Percentiles rank a stretch among this genome's conserved stretches.
Conservation (phyloP, 306 rosid genomes). For the Cercis canadensis region DNA sequence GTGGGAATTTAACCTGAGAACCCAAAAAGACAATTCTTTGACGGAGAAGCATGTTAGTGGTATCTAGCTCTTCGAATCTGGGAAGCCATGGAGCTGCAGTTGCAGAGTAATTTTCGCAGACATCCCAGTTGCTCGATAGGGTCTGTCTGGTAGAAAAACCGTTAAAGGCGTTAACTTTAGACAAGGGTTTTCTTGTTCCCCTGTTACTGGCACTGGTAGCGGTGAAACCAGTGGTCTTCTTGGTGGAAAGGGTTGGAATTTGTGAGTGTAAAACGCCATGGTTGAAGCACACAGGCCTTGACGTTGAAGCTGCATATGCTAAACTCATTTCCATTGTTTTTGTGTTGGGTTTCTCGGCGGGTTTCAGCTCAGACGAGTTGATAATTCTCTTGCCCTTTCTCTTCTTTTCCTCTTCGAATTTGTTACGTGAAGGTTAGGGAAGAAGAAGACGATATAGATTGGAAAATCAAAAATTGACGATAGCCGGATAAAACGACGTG, state of each 20-base stretch:
- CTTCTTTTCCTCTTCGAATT: too few species aligned
- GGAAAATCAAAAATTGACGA: too few species aligned
- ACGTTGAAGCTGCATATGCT: constrained; percentile 51
- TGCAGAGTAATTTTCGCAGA: constrained; percentile 46
- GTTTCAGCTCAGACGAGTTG: too few species aligned
- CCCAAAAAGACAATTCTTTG: constrained; percentile 93
- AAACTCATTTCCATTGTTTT: constrained; percentile 59
- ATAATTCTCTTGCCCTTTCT: too few species aligned
- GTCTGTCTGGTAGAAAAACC: constrained; percentile 46
- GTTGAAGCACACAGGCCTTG: constrained; percentile 47
- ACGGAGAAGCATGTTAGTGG: constrained; percentile 89
- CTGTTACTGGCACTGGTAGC: constrained; percentile 1
- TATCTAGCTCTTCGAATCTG: constrained; percentile 84
- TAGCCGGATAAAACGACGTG: too few species aligned
- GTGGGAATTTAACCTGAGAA: constrained; percentile 63
- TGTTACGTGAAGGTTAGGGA: too few species aligned
- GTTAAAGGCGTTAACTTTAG: constrained; percentile 45
- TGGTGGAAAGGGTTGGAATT: constrained; percentile 37
- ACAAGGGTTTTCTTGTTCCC: constrained; percentile 38
- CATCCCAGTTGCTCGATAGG: constrained; percentile 73
- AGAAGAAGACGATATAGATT: too few species aligned
- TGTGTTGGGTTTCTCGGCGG: too few species aligned
- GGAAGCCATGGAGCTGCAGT: constrained; percentile 63
- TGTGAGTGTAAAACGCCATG: constrained; percentile 50
- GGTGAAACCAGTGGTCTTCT: constrained; percentile 14